Base-by-base conservation (phyloP, 495 filamentous ascomycete genomes). In the Penicillium crystallinum region DNA sequence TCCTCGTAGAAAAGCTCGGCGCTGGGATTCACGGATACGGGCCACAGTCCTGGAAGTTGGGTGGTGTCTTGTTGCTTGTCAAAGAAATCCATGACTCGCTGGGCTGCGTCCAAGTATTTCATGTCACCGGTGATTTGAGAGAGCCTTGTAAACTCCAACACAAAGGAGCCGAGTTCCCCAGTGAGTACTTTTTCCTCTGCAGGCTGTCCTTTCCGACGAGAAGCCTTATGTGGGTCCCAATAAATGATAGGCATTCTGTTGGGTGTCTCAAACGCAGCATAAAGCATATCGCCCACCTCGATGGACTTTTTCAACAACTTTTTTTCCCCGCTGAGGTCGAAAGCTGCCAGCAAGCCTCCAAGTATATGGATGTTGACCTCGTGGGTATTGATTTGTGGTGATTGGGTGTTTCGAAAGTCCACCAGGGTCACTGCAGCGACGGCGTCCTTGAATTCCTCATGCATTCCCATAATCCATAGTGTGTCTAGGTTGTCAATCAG, bases 91-190 rank as follows among this genome's bases (percentile, higher is more conserved):
- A 87, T 89, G 59, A 97, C 87, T 23, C 89, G 80, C 44, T 89
- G 84, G 33, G 95, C 75, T 2, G 92, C 91, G 68, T 97, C 91
- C 55, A 89, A 96, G 66, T 92, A 97, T 57, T 82, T 88, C 6
- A 81, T 66, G 45, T 96, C 78, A 21, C 83, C 79, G 0, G 91
- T 96, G 27, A 96, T 72, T 67, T 96, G 91, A 1, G 91, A 84
- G 14, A 97, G 78, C 5, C 91, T 79, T 2, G 89, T 96, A 62
- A 96, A 95, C 65, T 97, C 91, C 65, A 97, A 77, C 27, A 82
- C 79, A 33, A 93, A 74, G 6, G 88, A 89, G 0, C 89, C 90
- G 35, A 96, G 67, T 64, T 96, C 91, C 1, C 91, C 88, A 21
- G 90, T 66, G 29, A 81, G 62, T 8, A 54, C 57, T 3, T 37